Percentiles rank a stretch among this genome's conserved stretches.
These are phyloP conservation scores for Microascus cirrosus DNA, from an alignment of 2,329 filamentous ascomycete species.

Conservation along the genomic window DNA sequence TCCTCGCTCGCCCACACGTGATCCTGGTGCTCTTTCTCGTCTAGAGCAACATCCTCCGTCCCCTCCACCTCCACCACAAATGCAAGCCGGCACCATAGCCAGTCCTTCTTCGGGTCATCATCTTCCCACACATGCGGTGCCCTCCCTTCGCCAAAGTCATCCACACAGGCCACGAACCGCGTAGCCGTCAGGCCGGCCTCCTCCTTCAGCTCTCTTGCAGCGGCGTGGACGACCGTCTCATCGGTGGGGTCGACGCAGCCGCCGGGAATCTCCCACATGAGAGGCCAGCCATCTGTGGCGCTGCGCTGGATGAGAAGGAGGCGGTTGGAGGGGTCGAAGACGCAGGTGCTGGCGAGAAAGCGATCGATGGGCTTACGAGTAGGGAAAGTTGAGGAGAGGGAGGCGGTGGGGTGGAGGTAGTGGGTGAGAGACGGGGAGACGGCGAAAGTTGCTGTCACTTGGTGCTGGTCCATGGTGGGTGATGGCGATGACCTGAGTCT, in stretches of 20 bases:
- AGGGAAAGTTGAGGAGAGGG: neutral
- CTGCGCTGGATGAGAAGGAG: conserved; percentile 36
- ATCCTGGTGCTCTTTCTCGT: conserved; percentile 28
- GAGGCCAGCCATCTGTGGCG: conserved; percentile 28
- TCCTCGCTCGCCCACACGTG: conserved; percentile 26
- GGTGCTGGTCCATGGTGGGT: neutral
- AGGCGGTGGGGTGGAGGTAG: neutral
- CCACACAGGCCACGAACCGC: neutral
- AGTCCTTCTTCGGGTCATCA: conserved; percentile 6
- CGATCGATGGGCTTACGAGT: conserved; percentile 9
- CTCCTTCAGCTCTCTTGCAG: conserved; percentile 34
- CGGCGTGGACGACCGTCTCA: conserved; percentile 26
- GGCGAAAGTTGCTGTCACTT: neutral
- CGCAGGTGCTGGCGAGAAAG: conserved; percentile 19
- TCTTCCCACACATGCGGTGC: conserved; percentile 19
- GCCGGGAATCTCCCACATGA: conserved; percentile 36
- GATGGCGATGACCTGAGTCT: too few relatives aligned
- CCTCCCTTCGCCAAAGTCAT: neutral
- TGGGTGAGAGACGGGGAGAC: neutral
- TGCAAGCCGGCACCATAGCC: conserved; percentile 20
- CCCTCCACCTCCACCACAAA: conserved; percentile 17
- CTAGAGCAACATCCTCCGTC: conserved; percentile 16
- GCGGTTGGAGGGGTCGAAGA: conserved; percentile 20
- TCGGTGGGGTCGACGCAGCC: conserved; percentile 32
- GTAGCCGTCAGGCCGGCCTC: conserved; percentile 26